These are phyloP conservation scores for Neurospora sublineolata DNA, from an alignment of 495 filamentous ascomycete species.

Conservation along the genomic window DNA sequence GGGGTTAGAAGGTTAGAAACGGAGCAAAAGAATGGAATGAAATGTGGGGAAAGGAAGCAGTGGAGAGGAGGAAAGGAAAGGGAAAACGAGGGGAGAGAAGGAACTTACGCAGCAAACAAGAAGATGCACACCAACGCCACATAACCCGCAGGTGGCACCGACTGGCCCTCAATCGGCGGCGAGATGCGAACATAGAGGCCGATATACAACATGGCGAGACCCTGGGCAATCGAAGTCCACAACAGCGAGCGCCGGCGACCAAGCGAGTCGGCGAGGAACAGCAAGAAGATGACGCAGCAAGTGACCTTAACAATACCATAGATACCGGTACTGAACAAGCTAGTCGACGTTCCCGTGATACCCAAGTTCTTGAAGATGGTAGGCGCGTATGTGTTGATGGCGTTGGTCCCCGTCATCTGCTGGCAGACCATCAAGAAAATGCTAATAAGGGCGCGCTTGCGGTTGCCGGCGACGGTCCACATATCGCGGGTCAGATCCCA, in stretches of 20 bases:
- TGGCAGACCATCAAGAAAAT: slow-evolving; percentile 38
- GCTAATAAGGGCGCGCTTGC: slow-evolving; percentile 33
- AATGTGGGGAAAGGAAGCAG: neutral
- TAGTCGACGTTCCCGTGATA: slow-evolving; percentile 31
- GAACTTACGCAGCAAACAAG: slow-evolving; percentile 49
- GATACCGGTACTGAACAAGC: slow-evolving; percentile 38
- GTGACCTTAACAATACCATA: slow-evolving; percentile 39
- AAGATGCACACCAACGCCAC: slow-evolving; percentile 61
- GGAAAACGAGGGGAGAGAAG: neutral
- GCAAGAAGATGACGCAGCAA: slow-evolving; percentile 27
- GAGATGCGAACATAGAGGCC: slow-evolving; percentile 66
- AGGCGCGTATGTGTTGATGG: slow-evolving; percentile 43
- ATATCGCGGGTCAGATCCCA: slow-evolving; percentile 59
- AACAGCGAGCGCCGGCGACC: slow-evolving; percentile 57
- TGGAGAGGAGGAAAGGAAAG: neutral
- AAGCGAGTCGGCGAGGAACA: slow-evolving; percentile 54
- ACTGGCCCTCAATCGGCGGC: slow-evolving; percentile 41
- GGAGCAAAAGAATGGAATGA: too few relatives aligned
- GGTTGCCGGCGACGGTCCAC: slow-evolving; percentile 52
- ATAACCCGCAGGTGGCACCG: slow-evolving; percentile 40
- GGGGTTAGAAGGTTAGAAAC: neutral
- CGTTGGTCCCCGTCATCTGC: slow-evolving; percentile 34
- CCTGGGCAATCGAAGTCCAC: slow-evolving; percentile 61
- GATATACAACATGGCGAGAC: slow-evolving; percentile 66
- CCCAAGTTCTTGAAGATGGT: slow-evolving; percentile 40